Percentiles rank a stretch among this genome's conserved stretches.
These are phyloP conservation scores for Cyclospora cayetanensis DNA, from an alignment of 169 alveolate genomes.

Conservation along the genomic window DNA sequence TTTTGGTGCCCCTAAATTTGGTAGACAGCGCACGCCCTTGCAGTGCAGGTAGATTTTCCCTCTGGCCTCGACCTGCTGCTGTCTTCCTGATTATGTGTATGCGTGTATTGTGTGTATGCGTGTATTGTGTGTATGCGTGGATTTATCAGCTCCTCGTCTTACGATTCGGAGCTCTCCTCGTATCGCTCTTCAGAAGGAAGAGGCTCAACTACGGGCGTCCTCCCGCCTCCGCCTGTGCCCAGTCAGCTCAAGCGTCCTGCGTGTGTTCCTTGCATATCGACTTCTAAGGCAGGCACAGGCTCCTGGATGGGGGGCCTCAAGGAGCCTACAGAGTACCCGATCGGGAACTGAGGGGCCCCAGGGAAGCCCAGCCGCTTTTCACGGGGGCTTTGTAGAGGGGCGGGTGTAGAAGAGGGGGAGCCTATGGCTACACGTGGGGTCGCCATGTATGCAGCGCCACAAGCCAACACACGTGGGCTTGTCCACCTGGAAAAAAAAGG, in stretches of 20 bases:
- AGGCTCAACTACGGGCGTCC: too few relatives aligned
- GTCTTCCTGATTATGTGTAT: too few relatives aligned
- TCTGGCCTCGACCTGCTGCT: too few relatives aligned
- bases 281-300: constrained; percentile 50
- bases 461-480: too few relatives aligned
- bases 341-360: not conserved
- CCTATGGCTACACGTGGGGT: not conserved
- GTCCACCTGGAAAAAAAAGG: too few relatives aligned
- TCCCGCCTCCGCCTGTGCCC: not conserved
- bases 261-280: constrained; percentile 35
- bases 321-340: constrained; percentile 59
- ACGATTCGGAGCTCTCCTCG: not conserved
- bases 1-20: too few relatives aligned
- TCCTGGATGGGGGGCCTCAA: constrained; percentile 59
- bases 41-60: too few relatives aligned
- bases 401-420: too few relatives aligned
- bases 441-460: not conserved
- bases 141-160: not conserved
- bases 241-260: constrained; percentile 29
- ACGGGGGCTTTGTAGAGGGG: too few relatives aligned
- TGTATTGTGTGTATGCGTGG: too few relatives aligned
- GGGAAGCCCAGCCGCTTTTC: not conserved
- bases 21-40: too few relatives aligned
- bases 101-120: too few relatives aligned
- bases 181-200: constrained; percentile 1